These are phyloP conservation scores for Diaporthe citrichinensis DNA, from an alignment of 2,329 filamentous ascomycete species.

Conservation along the genomic window DNA sequence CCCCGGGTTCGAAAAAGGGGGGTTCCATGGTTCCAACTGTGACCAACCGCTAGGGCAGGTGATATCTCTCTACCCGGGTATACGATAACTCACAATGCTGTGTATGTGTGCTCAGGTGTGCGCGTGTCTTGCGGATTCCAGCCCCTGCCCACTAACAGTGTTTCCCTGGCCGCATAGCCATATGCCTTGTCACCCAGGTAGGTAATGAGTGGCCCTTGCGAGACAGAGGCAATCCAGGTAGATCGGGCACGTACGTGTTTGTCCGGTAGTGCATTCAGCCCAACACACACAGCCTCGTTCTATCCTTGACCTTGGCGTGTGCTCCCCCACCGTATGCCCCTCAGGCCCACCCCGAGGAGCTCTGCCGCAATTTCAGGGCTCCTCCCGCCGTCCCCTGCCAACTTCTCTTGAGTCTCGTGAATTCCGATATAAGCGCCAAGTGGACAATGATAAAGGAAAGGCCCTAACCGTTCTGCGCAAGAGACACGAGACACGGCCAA, in stretches of 20 bases:
- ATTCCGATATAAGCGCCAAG: conserved; percentile 24
- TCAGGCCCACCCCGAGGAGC: conserved; percentile 24
- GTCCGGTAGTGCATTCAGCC: conserved; percentile 21
- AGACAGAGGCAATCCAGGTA: not conserved
- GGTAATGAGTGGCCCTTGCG: not conserved
- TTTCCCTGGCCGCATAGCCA: not conserved
- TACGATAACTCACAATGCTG: not conserved
- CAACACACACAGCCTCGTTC: conserved; percentile 36
- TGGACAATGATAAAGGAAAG: not conserved
- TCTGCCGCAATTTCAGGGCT: conserved; percentile 35
- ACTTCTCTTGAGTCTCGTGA: conserved; percentile 3
- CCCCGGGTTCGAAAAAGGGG: conserved; percentile 23
- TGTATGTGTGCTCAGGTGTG: not conserved
- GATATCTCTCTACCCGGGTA: not conserved
- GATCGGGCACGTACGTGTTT: not conserved
- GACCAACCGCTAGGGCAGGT: conserved; percentile 6
- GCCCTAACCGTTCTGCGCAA: not conserved
- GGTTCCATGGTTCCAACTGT: conserved; percentile 7
- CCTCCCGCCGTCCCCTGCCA: conserved; percentile 8
- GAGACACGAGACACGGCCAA: not conserved
- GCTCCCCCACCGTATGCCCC: conserved; percentile 29
- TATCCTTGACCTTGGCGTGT: conserved; percentile 19
- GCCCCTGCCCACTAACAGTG: conserved; percentile 6
- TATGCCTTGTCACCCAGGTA: not conserved
- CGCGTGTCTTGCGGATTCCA: conserved; percentile 9